Evolutionary conservation across 495 filamentous ascomycete genomes (phyloP), one percentile per base, ranked within the genome.

Genomic region (Hypoxylon intermedium): DNA sequence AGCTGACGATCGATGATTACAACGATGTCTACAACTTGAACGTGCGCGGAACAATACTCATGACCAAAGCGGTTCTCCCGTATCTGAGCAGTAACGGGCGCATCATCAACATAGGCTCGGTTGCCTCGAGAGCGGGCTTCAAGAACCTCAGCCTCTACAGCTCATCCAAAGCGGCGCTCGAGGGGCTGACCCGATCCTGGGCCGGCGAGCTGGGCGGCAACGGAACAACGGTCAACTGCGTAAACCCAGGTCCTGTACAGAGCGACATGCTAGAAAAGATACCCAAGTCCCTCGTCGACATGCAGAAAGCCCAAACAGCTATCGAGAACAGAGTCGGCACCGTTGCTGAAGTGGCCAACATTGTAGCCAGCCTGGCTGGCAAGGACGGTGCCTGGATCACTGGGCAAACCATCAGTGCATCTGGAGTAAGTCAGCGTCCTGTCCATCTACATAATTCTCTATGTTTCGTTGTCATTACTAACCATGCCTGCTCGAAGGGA

Each of bases 91-190:
- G 48, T 3, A 72, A 73, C 6, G 78, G 77, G 18, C 77, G 84
- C 3, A 81, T 86, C 54, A 80, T 87, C 63, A 85, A 83, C 67
- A 73, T 86, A 18, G 73, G 75, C 20, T 81, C 77, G 11, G 75
- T 85, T 4, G 81, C 64, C 11, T 74, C 69, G 2, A 73, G 83
- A 9, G 23, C 15, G 0, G 80, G 77, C 4, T 74, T 79, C 46
- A 50, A 69, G 3, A 45, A 57, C 5, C 49, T 76, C 0, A 42
- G 69, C 18, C 73, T 86, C 37, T 90, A 90, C 63, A 68, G 73
- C 24, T 69, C 82, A 0, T 81, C 81, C 23, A 90, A 90, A 60
- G 88, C 85, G 15, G 85, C 88, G 5, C 79, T 90, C 23, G 86
- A 90, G 69, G 85, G 89, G 30, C 84, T 90, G 73, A 79, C 81